These are phyloP conservation scores for Lasiosphaeria miniovina DNA, from an alignment of 495 filamentous ascomycete genomes.

Conservation along the genomic window DNA sequence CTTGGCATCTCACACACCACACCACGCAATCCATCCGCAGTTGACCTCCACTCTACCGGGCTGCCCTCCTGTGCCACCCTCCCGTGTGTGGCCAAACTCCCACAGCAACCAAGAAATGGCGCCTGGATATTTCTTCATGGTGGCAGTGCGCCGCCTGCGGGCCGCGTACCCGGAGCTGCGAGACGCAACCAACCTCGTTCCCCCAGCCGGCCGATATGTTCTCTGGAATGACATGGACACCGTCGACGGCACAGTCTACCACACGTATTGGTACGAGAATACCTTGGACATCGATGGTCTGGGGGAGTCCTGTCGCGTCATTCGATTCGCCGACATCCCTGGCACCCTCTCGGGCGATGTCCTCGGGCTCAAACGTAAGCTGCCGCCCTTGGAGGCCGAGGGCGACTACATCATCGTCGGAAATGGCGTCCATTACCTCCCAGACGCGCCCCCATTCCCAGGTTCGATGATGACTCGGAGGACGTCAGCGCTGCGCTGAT, in stretches of 20 bases:
- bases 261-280: slow-evolving; percentile 7
- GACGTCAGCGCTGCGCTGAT: slow-evolving; percentile 15
- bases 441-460: slow-evolving; percentile 5
- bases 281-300: background rate
- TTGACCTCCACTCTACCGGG: too few species aligned
- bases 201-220: slow-evolving; percentile 5
- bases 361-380: slow-evolving; percentile 23
- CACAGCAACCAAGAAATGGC: too few species aligned
- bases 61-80: too few species aligned
- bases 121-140: background rate
- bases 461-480: slow-evolving; percentile 24
- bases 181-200: slow-evolving; percentile 4
- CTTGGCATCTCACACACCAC: too few species aligned
- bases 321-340: slow-evolving; percentile 23
- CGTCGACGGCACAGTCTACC: background rate
- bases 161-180: slow-evolving; percentile 4
- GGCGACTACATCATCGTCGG: slow-evolving; percentile 25
- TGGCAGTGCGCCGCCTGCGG: slow-evolving; percentile 9
- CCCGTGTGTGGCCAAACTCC: too few species aligned
- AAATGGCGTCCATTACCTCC: slow-evolving; percentile 18
- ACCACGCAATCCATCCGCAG: too few species aligned
- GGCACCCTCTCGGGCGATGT: slow-evolving; percentile 30
- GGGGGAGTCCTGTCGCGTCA: background rate
- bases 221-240: slow-evolving; percentile 4
- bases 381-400: slow-evolving; percentile 7